Percentiles rank a stretch among this genome's conserved stretches.
These are phyloP conservation scores for Saccharomycopsis guyanensis DNA, from an alignment of 805 yeast genomes.

Conservation along the genomic window DNA sequence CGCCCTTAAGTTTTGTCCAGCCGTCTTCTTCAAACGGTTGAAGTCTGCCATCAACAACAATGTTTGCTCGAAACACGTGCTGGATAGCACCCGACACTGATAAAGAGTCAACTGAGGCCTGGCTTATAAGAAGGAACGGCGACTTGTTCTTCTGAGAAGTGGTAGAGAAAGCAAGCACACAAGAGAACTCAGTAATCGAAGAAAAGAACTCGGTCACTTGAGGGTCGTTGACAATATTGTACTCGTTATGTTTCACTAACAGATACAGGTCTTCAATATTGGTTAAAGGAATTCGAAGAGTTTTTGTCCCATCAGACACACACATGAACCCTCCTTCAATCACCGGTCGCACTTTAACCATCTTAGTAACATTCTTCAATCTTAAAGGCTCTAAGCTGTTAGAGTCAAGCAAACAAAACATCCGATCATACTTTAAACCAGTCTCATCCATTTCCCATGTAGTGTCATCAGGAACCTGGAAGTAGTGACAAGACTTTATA, in stretches of 20 bases:
- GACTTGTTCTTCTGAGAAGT: conserved; percentile 29
- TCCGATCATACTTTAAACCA: conserved; percentile 36
- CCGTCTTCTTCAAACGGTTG: conserved; percentile 32
- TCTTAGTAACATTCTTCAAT: conserved; percentile 29
- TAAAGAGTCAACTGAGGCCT: conserved; percentile 26
- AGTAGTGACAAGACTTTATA: conserved; percentile 36
- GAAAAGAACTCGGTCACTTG: conserved; percentile 27
- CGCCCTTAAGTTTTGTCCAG: conserved; percentile 26
- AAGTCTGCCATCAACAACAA: conserved; percentile 26
- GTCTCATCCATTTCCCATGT: conserved; percentile 27
- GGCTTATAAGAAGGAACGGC: conserved; percentile 32
- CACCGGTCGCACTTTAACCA: conserved; percentile 31
- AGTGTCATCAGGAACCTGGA: conserved; percentile 23
- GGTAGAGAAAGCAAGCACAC: conserved; percentile 30
- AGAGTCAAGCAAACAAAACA: conserved; percentile 31
- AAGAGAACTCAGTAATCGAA: conserved; percentile 27
- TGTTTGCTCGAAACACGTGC: conserved; percentile 32
- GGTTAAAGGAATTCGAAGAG: conserved; percentile 5
- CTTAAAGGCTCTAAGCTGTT: conserved; percentile 26
- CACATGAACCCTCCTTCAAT: conserved; percentile 16
- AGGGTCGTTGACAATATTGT: not conserved
- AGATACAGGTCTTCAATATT: not conserved
- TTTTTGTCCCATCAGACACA: conserved; percentile 14
- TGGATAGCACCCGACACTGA: conserved; percentile 10
- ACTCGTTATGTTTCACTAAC: not conserved